A percentile compares a stretch with the other conserved stretches of the same genome.
phyloP scores from a whole-genome alignment of 257 asterid species.

The Rehmannia glutinosa region DNA sequence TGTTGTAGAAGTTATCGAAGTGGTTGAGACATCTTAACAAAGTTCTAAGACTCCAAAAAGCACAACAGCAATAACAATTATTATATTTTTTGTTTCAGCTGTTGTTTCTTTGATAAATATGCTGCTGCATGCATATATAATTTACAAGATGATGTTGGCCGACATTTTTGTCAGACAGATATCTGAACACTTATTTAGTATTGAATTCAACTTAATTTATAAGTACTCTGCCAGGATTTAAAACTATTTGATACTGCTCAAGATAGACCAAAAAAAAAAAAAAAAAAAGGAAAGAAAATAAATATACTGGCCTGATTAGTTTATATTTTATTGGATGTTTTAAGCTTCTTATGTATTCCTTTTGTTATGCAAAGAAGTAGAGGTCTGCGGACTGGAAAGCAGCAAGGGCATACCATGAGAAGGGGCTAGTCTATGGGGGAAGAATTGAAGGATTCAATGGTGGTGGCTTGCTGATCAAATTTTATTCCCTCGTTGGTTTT shows the following conservation, averaged over 20 bases:
- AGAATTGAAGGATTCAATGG: slow-evolving; percentile 71
- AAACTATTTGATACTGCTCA: not conserved
- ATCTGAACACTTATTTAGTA: not conserved
- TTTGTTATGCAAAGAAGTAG: slow-evolving; percentile 83
- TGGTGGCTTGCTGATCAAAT: slow-evolving; percentile 85
- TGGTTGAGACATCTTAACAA: no score
- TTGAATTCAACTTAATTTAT: no score
- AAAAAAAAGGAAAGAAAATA: not conserved
- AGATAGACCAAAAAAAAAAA: not conserved
- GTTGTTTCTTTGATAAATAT: not conserved
- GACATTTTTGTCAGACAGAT: not conserved
- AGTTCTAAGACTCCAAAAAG: no score
- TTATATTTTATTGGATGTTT: slow-evolving; percentile 9
- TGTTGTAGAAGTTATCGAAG: no score
- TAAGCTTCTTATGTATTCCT: slow-evolving; percentile 33
- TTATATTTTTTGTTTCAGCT: no score
- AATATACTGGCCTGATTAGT: not conserved
- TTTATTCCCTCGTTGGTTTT: slow-evolving; percentile 81
- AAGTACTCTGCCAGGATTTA: not conserved
- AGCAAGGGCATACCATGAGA: slow-evolving; percentile 60
- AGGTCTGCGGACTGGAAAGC: slow-evolving; percentile 98
- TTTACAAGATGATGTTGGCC: not conserved
- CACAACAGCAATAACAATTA: no score
- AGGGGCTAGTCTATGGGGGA: slow-evolving; percentile 60
- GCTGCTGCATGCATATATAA: not conserved